Conservation (phyloP, 768 basidiomycete genomes). For the Saitozyma sp. region DNA sequence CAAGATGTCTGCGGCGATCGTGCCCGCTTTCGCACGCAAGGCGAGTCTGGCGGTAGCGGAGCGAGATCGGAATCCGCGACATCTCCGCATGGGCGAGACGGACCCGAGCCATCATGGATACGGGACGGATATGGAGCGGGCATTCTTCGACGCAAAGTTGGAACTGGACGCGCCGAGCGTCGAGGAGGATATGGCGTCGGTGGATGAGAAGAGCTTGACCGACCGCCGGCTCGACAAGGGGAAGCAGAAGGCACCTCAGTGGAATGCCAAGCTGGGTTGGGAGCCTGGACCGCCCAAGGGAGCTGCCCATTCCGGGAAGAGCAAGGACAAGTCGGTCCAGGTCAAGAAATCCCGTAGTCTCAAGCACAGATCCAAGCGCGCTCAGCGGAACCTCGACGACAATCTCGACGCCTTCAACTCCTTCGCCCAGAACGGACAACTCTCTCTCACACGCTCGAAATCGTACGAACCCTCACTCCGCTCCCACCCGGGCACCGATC, state of each 20-base stretch:
- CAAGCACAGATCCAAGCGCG: conserved; percentile 29
- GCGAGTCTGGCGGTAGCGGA: conserved; percentile 21
- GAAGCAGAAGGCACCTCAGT: conserved; percentile 9
- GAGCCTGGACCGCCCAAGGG: conserved; percentile 24
- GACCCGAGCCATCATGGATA: conserved; percentile 1
- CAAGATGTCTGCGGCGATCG: conserved; percentile 21
- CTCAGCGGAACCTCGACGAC: conserved; percentile 31
- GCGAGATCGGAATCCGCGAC: conserved; percentile 26
- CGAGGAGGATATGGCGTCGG: conserved; percentile 14
- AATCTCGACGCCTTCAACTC: conserved; percentile 42
- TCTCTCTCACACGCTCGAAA: conserved; percentile 19
- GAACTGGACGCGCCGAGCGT: conserved; percentile 29
- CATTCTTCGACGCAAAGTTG: conserved; percentile 29
- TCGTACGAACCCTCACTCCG: not conserved
- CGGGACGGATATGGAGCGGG: conserved; percentile 23
- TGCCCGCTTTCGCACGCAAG: conserved; percentile 32
- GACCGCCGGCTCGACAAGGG: conserved; percentile 8
- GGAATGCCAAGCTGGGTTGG: conserved; percentile 28
- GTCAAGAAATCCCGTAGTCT: conserved; percentile 13
- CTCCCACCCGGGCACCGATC: not conserved
- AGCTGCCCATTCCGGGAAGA: not conserved
- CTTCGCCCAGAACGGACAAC: conserved; percentile 36
- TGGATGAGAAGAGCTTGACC: conserved; percentile 10
- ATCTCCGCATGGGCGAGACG: conserved; percentile 37
- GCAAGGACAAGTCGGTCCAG: conserved; percentile 9